Evolutionary conservation across 331 rosid species (phyloP).

Genomic region (Acacia pycnantha): DNA sequence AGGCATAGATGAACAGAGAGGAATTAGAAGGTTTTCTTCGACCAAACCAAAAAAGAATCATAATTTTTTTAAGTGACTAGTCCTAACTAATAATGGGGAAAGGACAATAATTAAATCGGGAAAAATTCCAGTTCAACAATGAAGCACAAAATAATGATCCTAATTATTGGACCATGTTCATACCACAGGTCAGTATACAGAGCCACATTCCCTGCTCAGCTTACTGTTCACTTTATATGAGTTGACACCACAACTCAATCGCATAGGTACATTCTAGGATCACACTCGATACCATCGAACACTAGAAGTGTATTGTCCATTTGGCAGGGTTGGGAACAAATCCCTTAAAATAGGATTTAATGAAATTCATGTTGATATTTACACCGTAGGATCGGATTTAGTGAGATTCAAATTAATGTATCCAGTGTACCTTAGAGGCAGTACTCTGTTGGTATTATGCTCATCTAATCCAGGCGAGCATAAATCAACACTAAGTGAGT

Average conservation of each 20-base stretch:
- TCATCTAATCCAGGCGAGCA: neutral
- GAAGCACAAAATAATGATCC: neutral
- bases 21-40: neutral
- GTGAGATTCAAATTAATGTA: neutral
- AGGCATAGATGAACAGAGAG: neutral
- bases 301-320: neutral
- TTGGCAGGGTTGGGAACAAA: neutral
- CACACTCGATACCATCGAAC: neutral
- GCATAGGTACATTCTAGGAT: neutral
- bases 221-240: neutral
- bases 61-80: neutral
- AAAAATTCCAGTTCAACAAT: neutral
- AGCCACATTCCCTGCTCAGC: neutral
- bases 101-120: neutral
- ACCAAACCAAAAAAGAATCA: neutral
- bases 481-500: neutral
- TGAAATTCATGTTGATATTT: neutral
- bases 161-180: slow-evolving; percentile 8
- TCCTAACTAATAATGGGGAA: neutral
- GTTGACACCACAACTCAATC: neutral
- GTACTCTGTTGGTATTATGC: neutral
- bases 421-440: neutral
- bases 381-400: neutral
- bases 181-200: neutral
- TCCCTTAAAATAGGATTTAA: neutral